A percentile compares a stretch with the other conserved stretches of the same genome.
phyloP scores from a whole-genome alignment of 768 basidiomycete species.

The Amanita pallidorosea region DNA sequence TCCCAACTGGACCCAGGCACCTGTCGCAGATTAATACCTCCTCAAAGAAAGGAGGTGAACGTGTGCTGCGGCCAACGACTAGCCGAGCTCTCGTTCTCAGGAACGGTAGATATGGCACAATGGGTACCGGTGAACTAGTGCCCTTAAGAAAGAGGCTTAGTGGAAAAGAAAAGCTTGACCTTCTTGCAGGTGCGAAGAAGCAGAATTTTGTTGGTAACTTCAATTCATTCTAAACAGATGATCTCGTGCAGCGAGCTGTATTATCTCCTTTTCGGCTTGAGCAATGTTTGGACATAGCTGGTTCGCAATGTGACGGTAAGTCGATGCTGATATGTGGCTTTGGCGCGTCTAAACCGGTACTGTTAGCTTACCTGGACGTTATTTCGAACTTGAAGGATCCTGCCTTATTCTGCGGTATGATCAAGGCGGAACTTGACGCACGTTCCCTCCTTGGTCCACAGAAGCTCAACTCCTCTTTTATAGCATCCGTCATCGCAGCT shows the following conservation, averaged over 20 bases:
- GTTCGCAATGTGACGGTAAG: conserved; percentile 65
- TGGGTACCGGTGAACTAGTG: conserved; percentile 59
- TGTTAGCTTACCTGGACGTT: conserved; percentile 56
- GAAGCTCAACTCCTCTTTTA: conserved; percentile 29
- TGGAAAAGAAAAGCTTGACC: conserved; percentile 73
- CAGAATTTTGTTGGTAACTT: conserved; percentile 4
- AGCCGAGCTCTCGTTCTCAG: conserved; percentile 64
- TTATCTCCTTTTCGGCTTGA: conserved; percentile 56
- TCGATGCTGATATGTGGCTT: not conserved
- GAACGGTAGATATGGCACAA: conserved; percentile 64
- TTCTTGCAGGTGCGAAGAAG: conserved; percentile 51
- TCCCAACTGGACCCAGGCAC: conserved; percentile 45
- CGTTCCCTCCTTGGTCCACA: conserved; percentile 28
- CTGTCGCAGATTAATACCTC: conserved; percentile 22
- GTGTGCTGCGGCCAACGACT: conserved; percentile 51
- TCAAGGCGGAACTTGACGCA: conserved; percentile 45
- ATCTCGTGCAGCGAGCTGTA: conserved; percentile 53
- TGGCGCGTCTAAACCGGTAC: conserved; percentile 4
- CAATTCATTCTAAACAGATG: conserved; percentile 37
- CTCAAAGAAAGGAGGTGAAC: conserved; percentile 30
- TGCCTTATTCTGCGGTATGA: conserved; percentile 46
- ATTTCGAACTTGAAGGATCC: conserved; percentile 58
- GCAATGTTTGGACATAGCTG: conserved; percentile 53
- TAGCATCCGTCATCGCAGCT: conserved; percentile 50
- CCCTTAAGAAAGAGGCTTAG: conserved; percentile 42